These are phyloP conservation scores for Wickerhamiella vanderwaltii DNA, from an alignment of 805 yeast species.

Conservation along the genomic window DNA sequence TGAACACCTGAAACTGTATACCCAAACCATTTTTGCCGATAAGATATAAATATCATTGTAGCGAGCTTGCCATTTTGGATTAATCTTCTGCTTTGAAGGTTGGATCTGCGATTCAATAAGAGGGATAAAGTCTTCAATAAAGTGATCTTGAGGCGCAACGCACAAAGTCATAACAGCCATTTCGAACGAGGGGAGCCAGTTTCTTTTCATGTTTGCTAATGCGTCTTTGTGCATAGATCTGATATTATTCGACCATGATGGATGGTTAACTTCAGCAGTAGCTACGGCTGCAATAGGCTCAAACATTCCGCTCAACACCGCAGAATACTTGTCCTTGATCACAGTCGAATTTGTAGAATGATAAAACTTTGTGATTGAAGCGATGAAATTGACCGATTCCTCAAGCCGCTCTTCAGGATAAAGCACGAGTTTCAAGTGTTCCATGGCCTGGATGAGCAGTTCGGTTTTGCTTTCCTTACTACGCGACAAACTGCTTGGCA, in stretches of 20 bases:
- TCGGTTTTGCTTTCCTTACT: slow-evolving; percentile 53
- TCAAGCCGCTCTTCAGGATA: slow-evolving; percentile 85
- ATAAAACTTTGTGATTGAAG: slow-evolving; percentile 77
- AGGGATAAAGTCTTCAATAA: slow-evolving; percentile 57
- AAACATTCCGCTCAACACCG: slow-evolving; percentile 61
- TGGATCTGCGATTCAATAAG: slow-evolving; percentile 51
- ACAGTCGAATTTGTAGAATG: slow-evolving; percentile 49
- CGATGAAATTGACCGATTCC: slow-evolving; percentile 83
- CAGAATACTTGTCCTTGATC: slow-evolving; percentile 68
- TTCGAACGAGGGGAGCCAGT: slow-evolving; percentile 58
- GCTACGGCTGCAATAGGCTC: slow-evolving; percentile 73
- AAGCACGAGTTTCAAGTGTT: slow-evolving; percentile 62
- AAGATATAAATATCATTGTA: slow-evolving; percentile 49
- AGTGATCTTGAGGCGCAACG: slow-evolving; percentile 68
- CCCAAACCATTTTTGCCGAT: slow-evolving; percentile 74
- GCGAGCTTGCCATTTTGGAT: slow-evolving; percentile 45
- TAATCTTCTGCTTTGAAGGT: slow-evolving; percentile 33
- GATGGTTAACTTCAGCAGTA: slow-evolving; percentile 93
- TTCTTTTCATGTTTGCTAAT: slow-evolving; percentile 35
- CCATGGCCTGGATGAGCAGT: slow-evolving; percentile 81
- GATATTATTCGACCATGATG: slow-evolving; percentile 83
- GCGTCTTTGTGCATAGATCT: slow-evolving; percentile 44
- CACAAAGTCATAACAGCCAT: slow-evolving; percentile 62
- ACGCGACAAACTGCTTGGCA: slow-evolving; percentile 42
- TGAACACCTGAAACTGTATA: slow-evolving; percentile 69